Percentiles rank a stretch among this genome's conserved stretches.
These are phyloP conservation scores for Moringa oleifera DNA, from an alignment of 345 rosid genomes.

Conservation along the genomic window DNA sequence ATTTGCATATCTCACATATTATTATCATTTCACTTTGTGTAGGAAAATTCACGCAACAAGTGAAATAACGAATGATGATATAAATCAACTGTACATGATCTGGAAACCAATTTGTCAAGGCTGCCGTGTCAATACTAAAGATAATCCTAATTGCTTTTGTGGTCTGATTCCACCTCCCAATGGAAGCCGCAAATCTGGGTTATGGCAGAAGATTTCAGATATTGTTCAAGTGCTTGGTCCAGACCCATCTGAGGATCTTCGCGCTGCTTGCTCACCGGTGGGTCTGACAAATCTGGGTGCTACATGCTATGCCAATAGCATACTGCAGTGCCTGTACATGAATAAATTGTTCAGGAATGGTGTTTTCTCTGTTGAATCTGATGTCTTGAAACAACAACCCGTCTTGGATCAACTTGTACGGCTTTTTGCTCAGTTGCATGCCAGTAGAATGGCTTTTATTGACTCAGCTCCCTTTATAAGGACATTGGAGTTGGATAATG, in stretches of 20 bases:
- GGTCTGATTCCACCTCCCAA: constrained; percentile 71
- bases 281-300: constrained; percentile 95
- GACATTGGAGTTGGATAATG: constrained; percentile 89
- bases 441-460: constrained; percentile 71
- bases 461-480: constrained; percentile 95
- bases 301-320: constrained; percentile 97
- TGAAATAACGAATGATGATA: constrained; percentile 52
- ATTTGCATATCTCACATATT: neutral
- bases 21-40: constrained; percentile 15
- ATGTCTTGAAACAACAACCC: constrained; percentile 61
- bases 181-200: constrained; percentile 83
- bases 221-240: constrained; percentile 61
- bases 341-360: constrained; percentile 71
- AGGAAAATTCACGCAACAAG: constrained; percentile 76
- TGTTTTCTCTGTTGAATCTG: constrained; percentile 76
- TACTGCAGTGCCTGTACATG: constrained; percentile 90
- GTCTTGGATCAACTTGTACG: constrained; percentile 85
- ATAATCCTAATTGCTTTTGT: constrained; percentile 94
- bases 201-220: constrained; percentile 91
- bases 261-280: constrained; percentile 71
- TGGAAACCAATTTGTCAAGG: constrained; percentile 86
- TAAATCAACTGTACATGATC: constrained; percentile 66
- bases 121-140: constrained; percentile 85
- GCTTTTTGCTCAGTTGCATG: constrained; percentile 81
- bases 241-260: constrained; percentile 59